These are phyloP conservation scores for Poterioochromonas sp. DNA, from an alignment of 352 stramenopile species.

Conservation along the genomic window DNA sequence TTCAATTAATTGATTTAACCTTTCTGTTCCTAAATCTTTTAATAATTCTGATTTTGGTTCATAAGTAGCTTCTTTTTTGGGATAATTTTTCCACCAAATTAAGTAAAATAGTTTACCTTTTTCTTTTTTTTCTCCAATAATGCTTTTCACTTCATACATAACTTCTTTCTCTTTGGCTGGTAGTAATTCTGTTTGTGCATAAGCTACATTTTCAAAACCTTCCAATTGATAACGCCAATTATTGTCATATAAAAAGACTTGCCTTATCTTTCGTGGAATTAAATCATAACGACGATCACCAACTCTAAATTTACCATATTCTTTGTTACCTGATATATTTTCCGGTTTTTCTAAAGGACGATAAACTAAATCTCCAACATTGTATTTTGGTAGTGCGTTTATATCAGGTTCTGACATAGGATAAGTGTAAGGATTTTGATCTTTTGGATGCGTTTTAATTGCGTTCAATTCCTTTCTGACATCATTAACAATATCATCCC, in stretches of 20 bases:
- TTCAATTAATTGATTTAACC: neutral
- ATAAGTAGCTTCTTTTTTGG: neutral
- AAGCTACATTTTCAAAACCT: conserved; percentile 7
- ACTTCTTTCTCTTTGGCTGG: conserved; percentile 5
- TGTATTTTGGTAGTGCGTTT: neutral
- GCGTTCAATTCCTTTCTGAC: conserved; percentile 17
- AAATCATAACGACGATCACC: neutral
- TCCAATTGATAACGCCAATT: conserved; percentile 18
- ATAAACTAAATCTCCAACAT: conserved; percentile 24
- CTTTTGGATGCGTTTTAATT: neutral
- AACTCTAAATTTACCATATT: neutral
- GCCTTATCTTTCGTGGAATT: conserved; percentile 2
- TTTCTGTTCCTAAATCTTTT: neutral
- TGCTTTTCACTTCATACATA: neutral
- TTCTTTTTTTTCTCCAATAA: conserved; percentile 2
- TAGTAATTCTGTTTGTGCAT: neutral
- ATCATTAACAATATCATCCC: neutral
- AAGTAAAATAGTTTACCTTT: neutral
- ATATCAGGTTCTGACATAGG: neutral
- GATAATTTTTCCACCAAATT: neutral
- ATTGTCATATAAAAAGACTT: neutral
- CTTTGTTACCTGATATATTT: conserved; percentile 21
- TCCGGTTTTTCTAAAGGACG: neutral
- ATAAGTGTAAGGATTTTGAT: neutral
- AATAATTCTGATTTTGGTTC: neutral